phyloP scores from a whole-genome alignment of 306 rosid genomes.

The Astragalus membranaceus region DNA sequence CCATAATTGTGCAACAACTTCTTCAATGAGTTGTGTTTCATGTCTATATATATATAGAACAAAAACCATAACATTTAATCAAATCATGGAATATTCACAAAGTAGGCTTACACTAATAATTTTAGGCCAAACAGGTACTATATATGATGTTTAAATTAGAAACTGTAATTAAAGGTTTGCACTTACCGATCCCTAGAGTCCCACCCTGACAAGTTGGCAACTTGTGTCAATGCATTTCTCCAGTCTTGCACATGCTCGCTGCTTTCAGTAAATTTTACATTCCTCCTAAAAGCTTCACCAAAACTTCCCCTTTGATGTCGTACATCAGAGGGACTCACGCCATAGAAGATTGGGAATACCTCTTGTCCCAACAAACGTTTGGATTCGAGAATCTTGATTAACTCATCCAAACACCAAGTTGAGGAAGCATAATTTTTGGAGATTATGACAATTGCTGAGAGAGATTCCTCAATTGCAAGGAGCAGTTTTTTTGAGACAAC shows the following conservation, averaged over 20 bases:
- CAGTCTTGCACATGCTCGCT: slow-evolving; percentile 3
- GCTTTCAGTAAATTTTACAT: background rate
- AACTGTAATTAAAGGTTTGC: too few species aligned
- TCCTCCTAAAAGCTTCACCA: slow-evolving; percentile 2
- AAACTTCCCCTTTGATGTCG: slow-evolving; percentile 15
- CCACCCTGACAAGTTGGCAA: slow-evolving; percentile 15
- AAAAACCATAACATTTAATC: background rate
- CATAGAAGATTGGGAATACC: slow-evolving; percentile 12
- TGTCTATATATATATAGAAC: slow-evolving; percentile 5
- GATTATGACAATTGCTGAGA: slow-evolving; percentile 6
- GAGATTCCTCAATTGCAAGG: slow-evolving; percentile 14
- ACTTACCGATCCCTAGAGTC: slow-evolving; percentile 8
- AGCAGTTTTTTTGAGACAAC: background rate
- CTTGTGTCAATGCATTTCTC: slow-evolving; percentile 15
- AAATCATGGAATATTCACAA: too few species aligned
- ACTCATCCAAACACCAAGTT: slow-evolving; percentile 26
- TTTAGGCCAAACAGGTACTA: background rate
- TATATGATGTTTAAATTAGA: too few species aligned
- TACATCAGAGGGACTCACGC: slow-evolving; percentile 11
- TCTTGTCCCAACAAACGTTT: background rate
- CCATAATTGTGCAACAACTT: slow-evolving; percentile 1
- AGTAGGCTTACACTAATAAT: too few species aligned
- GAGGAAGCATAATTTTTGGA: slow-evolving; percentile 20
- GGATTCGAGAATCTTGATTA: slow-evolving; percentile 9
- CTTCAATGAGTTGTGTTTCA: slow-evolving; percentile 12